A percentile compares a stretch with the other conserved stretches of the same genome.
Evolutionary conservation across 2,329 filamentous ascomycete species (phyloP).

Genomic region (Epichloe baconii): DNA sequence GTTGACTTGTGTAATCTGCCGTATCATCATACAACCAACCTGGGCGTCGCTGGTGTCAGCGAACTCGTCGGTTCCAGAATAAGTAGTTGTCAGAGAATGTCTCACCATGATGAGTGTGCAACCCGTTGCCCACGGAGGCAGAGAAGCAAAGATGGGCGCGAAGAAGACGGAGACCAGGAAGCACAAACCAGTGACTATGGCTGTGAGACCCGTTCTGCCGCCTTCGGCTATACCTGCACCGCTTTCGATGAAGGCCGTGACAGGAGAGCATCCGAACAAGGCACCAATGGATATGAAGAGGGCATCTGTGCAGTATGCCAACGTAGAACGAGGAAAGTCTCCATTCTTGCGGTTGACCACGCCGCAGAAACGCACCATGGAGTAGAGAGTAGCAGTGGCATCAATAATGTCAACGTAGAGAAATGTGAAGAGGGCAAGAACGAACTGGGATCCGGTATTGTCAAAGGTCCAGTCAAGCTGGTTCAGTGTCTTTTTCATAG

Average conservation of each 20-base stretch:
- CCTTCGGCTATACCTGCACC: slow-evolving; percentile 66
- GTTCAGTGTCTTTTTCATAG: slow-evolving; percentile 48
- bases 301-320: slow-evolving; percentile 65
- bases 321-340: slow-evolving; percentile 76
- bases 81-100: not conserved
- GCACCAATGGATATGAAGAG: slow-evolving; percentile 58
- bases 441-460: slow-evolving; percentile 46
- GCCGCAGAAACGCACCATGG: slow-evolving; percentile 66
- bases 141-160: slow-evolving; percentile 62
- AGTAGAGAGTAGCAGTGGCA: slow-evolving; percentile 64
- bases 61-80: not conserved
- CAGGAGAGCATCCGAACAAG: slow-evolving; percentile 55
- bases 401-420: slow-evolving; percentile 72
- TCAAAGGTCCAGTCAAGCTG: slow-evolving; percentile 54
- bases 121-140: slow-evolving; percentile 67
- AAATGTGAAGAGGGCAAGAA: slow-evolving; percentile 61
- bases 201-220: slow-evolving; percentile 59
- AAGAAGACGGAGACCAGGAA: slow-evolving; percentile 65
- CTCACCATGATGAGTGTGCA: slow-evolving; percentile 53
- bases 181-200: slow-evolving; percentile 54
- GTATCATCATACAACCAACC: slow-evolving; percentile 69
- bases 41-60: slow-evolving; percentile 12
- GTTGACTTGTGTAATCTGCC: slow-evolving; percentile 61
- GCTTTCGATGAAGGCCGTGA: slow-evolving; percentile 64
- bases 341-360: slow-evolving; percentile 50